Conservation (phyloP, 73 alveolate species). For the Paramecium pentaurelia region DNA sequence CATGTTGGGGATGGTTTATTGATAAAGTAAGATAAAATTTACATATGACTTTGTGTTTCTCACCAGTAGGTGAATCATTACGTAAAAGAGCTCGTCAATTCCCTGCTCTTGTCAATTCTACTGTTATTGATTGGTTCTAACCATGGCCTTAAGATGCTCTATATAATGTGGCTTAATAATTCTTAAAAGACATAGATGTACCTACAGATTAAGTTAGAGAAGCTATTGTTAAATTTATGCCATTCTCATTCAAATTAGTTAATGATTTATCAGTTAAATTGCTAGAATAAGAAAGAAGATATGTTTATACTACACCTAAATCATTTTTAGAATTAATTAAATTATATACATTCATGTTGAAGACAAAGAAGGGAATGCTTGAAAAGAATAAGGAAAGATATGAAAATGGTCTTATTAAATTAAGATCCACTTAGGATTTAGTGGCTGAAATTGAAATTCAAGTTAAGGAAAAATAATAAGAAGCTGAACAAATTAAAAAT, state of each 20-base stretch:
- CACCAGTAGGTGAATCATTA: slow-evolving; percentile 99
- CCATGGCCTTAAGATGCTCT: slow-evolving; percentile 99
- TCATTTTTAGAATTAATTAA: slow-evolving; percentile 99
- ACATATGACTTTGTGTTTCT: slow-evolving; percentile 99
- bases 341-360: slow-evolving; percentile 97
- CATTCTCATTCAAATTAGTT: slow-evolving; percentile 97
- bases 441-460: slow-evolving; percentile 98
- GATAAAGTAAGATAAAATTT: slow-evolving; percentile 98
- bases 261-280: slow-evolving; percentile 89
- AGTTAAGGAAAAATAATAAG: slow-evolving; percentile 96
- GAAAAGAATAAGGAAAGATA: slow-evolving; percentile 82
- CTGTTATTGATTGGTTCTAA: slow-evolving; percentile 99
- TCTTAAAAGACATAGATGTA: slow-evolving; percentile 87
- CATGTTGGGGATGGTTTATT: slow-evolving; percentile 98
- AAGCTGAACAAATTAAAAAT: slow-evolving; percentile 97
- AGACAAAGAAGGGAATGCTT: slow-evolving; percentile 76
- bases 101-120: slow-evolving; percentile 99
- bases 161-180: slow-evolving; percentile 88
- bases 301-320: slow-evolving; percentile 99
- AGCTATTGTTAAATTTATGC: slow-evolving; percentile 97
- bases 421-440: slow-evolving; percentile 91
- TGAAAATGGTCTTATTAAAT: slow-evolving; percentile 96
- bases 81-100: slow-evolving; percentile 98
- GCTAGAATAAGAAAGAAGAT: slow-evolving; percentile 93
- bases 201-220: slow-evolving; percentile 89